Evolutionary conservation across 129 eudicot genomes (phyloP).

Genomic region (Cynara cardunculus): DNA sequence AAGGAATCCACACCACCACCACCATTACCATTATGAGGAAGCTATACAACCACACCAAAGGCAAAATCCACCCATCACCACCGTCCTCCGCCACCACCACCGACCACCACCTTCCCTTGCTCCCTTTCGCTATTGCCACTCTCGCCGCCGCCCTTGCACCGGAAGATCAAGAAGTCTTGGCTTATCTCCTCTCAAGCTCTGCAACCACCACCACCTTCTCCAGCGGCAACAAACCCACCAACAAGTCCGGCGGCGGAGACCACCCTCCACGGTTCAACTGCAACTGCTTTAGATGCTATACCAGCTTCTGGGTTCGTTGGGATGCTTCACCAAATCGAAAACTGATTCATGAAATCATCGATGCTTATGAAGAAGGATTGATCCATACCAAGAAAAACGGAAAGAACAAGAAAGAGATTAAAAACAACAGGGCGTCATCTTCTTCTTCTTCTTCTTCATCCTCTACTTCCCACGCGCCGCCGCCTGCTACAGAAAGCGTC

Average conservation of each 20-base stretch:
- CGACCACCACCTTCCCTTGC: conserved; percentile 40
- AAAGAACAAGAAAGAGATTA: conserved; percentile 48
- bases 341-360: conserved; percentile 66
- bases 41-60: conserved; percentile 57
- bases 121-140: conserved; percentile 56
- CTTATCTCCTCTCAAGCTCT: conserved; percentile 68
- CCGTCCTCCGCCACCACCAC: conserved; percentile 47
- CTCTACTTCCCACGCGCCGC: conserved; percentile 20
- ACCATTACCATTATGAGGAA: conserved; percentile 46
- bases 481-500: background rate
- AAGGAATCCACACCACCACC: background rate
- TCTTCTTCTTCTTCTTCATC: background rate
- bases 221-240: conserved; percentile 21
- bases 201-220: conserved; percentile 10
- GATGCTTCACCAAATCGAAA: conserved; percentile 75
- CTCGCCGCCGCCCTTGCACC: conserved; percentile 57
- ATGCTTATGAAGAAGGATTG: conserved; percentile 65
- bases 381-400: conserved; percentile 31
- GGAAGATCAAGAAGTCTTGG: conserved; percentile 56
- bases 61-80: conserved; percentile 67
- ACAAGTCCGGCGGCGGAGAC: conserved; percentile 19
- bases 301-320: conserved; percentile 75
- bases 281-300: conserved; percentile 67
- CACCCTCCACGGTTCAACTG: conserved; percentile 53
- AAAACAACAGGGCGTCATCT: conserved; percentile 25